Percentiles rank a stretch among this genome's conserved stretches.
Evolutionary conservation across 2,329 filamentous ascomycete species (phyloP).

Genomic region (Diplodia corticola): DNA sequence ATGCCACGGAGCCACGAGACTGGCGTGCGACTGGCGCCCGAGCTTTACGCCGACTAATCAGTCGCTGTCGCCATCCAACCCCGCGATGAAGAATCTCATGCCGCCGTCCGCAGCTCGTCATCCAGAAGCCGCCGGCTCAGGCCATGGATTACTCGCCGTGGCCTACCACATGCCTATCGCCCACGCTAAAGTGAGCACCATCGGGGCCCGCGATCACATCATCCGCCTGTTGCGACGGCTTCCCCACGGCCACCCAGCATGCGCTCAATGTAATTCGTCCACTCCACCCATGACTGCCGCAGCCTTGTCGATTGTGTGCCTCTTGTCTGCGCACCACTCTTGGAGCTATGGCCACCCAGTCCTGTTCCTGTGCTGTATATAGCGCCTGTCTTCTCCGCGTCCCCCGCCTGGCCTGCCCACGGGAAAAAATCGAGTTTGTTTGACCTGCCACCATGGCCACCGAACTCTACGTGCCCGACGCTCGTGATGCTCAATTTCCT

Average conservation of each 20-base stretch:
- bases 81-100: conserved; percentile 1
- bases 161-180: not conserved
- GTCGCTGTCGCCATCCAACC: conserved; percentile 3
- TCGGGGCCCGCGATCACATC: conserved; percentile 18
- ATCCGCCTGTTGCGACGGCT: conserved; percentile 2
- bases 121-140: not conserved
- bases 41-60: not conserved
- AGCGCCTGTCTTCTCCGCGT: not conserved
- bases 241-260: conserved; percentile 1
- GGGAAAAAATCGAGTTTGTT: not conserved
- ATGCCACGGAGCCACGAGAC: not conserved
- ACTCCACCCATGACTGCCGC: conserved; percentile 3
- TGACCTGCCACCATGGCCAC: conserved; percentile 5
- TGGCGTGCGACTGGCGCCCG: not conserved
- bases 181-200: conserved; percentile 16
- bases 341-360: conserved; percentile 5
- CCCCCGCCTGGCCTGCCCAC: not conserved
- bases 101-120: not conserved
- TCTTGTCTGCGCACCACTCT: conserved; percentile 8
- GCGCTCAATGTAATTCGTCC: not conserved
- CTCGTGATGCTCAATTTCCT: conserved; percentile 8
- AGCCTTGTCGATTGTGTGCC: conserved; percentile 19
- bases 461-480: conserved; percentile 4
- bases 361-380: not conserved
- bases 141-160: not conserved